phyloP scores from a whole-genome alignment of 2,329 filamentous ascomycete species.

The Stagonosporopsis vannaccii region DNA sequence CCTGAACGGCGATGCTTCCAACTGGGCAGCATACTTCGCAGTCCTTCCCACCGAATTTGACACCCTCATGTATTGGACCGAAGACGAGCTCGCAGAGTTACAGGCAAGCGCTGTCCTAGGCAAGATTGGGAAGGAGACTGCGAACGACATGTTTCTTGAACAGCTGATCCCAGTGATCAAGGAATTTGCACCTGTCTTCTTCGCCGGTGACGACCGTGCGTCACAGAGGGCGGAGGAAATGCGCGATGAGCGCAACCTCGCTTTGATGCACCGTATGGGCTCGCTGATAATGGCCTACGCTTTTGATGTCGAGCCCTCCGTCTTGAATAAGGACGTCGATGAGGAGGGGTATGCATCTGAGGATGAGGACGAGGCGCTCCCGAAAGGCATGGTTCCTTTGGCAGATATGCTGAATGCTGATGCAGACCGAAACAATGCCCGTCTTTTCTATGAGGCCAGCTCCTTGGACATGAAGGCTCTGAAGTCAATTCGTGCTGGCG shows the following conservation, averaged over 20 bases:
- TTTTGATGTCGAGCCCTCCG: slow-evolving; percentile 74
- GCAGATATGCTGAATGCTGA: slow-evolving; percentile 91
- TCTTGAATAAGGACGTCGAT: slow-evolving; percentile 60
- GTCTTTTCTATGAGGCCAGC: slow-evolving; percentile 66
- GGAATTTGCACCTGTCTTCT: slow-evolving; percentile 48
- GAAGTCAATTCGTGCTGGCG: slow-evolving; percentile 70
- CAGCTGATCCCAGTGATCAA: slow-evolving; percentile 62
- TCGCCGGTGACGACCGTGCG: slow-evolving; percentile 47
- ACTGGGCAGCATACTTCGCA: slow-evolving; percentile 80
- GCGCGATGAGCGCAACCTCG: slow-evolving; percentile 57
- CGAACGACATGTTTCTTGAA: slow-evolving; percentile 72
- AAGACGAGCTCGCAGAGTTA: slow-evolving; percentile 72
- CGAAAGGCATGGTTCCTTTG: slow-evolving; percentile 88
- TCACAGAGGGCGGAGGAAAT: slow-evolving; percentile 50
- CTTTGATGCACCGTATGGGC: slow-evolving; percentile 78
- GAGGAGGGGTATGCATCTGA: slow-evolving; percentile 60
- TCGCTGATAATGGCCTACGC: slow-evolving; percentile 93
- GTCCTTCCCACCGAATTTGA: slow-evolving; percentile 76
- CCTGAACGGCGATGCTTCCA: slow-evolving; percentile 65
- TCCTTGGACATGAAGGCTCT: slow-evolving; percentile 75
- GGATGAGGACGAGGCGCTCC: slow-evolving; percentile 56
- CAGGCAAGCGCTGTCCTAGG: slow-evolving; percentile 78
- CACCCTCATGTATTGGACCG: slow-evolving; percentile 89
- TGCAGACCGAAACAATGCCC: slow-evolving; percentile 78
- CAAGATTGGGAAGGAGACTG: slow-evolving; percentile 77